phyloP scores from a whole-genome alignment of 2,329 filamentous ascomycete genomes.

The Pestalotiopsis sp. region DNA sequence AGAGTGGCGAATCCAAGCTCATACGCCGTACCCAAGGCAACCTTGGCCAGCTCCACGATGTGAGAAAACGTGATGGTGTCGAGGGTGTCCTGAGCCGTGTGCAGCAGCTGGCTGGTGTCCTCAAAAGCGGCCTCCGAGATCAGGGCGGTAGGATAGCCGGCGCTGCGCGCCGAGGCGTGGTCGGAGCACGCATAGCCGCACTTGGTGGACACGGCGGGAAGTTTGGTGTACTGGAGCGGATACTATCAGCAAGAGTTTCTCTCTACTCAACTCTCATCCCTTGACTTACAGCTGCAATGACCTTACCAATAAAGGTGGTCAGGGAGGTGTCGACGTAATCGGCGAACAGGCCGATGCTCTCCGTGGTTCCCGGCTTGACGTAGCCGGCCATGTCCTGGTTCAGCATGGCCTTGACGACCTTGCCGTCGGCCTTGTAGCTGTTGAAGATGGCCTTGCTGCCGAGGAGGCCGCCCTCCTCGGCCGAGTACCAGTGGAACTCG shows the following conservation, averaged over 20 bases:
- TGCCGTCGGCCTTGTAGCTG: slow-evolving; percentile 32
- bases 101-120: slow-evolving; percentile 69
- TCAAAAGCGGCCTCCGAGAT: slow-evolving; percentile 64
- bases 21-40: slow-evolving; percentile 48
- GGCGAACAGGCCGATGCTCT: slow-evolving; percentile 39
- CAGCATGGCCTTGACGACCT: slow-evolving; percentile 41
- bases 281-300: slow-evolving; percentile 31
- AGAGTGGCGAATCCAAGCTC: slow-evolving; percentile 39
- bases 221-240: slow-evolving; percentile 32
- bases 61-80: slow-evolving; percentile 68
- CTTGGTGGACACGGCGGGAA: slow-evolving; percentile 46
- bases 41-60: slow-evolving; percentile 63
- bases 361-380: slow-evolving; percentile 25
- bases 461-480: slow-evolving; percentile 78
- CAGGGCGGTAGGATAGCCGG: slow-evolving; percentile 66
- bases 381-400: slow-evolving; percentile 48
- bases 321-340: slow-evolving; percentile 39
- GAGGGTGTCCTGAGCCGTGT: slow-evolving; percentile 72
- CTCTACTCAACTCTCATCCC: no score
- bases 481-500: slow-evolving; percentile 87
- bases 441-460: slow-evolving; percentile 62
- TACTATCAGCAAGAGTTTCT: background rate
- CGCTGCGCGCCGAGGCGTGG: slow-evolving; percentile 66
- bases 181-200: slow-evolving; percentile 67
- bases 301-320: slow-evolving; percentile 37